Evolutionary conservation across 2,329 filamentous ascomycete genomes (phyloP).

Genomic region (Davidsoniella australis): DNA sequence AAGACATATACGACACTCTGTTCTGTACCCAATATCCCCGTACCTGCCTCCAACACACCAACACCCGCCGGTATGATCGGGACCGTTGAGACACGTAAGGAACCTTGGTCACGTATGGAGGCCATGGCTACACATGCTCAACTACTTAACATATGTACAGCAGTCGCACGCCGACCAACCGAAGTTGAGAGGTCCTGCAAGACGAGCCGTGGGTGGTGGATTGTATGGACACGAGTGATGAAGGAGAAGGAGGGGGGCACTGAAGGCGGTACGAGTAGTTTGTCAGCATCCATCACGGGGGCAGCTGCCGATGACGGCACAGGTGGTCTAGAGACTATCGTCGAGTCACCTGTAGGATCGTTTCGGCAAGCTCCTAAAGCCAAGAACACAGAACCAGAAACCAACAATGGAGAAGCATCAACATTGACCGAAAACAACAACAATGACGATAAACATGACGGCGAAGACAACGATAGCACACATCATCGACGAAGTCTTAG

Average conservation of each 20-base stretch:
- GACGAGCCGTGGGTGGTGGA: constrained; percentile 52
- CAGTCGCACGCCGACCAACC: constrained; percentile 19
- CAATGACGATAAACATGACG: constrained; percentile 10
- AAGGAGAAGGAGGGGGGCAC: constrained; percentile 13
- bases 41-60: constrained; percentile 19
- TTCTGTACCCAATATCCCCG: constrained; percentile 50
- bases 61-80: constrained; percentile 13
- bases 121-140: constrained; percentile 49
- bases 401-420: not conserved
- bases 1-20: constrained; percentile 37
- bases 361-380: not conserved
- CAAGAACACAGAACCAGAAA: too few relatives aligned
- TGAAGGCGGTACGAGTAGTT: not conserved
- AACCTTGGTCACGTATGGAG: constrained; percentile 40
- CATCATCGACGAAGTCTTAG: not conserved
- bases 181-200: constrained; percentile 47
- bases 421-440: constrained; percentile 6
- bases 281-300: not conserved
- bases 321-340: constrained; percentile 8
- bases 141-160: constrained; percentile 38
- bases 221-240: constrained; percentile 45
- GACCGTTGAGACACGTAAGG: constrained; percentile 15
- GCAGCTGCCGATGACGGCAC: not conserved
- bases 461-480: constrained; percentile 9
- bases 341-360: constrained; percentile 7